Evolutionary conservation across 257 asterid species (phyloP), one percentile per base, ranked within the genome.

Genomic region (Ocimum tenuiflorum): DNA sequence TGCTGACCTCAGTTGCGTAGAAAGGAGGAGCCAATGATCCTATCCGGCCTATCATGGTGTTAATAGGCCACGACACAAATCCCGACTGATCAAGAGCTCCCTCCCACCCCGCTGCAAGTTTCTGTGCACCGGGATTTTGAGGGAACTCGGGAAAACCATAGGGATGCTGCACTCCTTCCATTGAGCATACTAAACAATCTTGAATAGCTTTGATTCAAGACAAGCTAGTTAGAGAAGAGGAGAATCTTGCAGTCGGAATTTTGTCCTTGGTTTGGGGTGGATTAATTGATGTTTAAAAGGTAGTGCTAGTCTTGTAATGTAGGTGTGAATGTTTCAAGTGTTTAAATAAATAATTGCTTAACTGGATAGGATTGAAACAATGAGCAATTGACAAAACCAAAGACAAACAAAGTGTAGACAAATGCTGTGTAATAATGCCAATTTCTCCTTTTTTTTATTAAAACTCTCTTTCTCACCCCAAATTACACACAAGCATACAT

Each of bases 1-100:
- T 82, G 63, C 31, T 79, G 5, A 60, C 69, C 57, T 85, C 94
- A 0, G 91, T 74, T 0, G 86, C 78, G 51, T 71, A 75, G 59
- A 86, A 80, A 6, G 91, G 84, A 7, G 80, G 19, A 20, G 85
- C 60, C 1, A 82, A 82, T 24, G 95, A 74, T 76, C 86, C 92
- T 19, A 78, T 70, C 65, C 74, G 77, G 63, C 80, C 54, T 58
- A 80, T 77, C 9, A 84, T 77, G 38, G 83, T 48, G 52, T 70
- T 67, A 42, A 36, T 56, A 17, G 74, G 75, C 79, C 79, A 79
- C 17, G 60, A 4, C 1, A 1, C 4, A 4, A 24, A 65, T 52
- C 58, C 50, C 5, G 81, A 20, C 50, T 62, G 83, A 61, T 71
- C 71, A 50, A 70, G 46, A 54, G 58, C 41, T 22, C 70, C 83